Evolutionary conservation across 768 basidiomycete species (phyloP), one percentile per base, ranked within the genome.

Genomic region (Tylopilus rubrobrunneus): DNA sequence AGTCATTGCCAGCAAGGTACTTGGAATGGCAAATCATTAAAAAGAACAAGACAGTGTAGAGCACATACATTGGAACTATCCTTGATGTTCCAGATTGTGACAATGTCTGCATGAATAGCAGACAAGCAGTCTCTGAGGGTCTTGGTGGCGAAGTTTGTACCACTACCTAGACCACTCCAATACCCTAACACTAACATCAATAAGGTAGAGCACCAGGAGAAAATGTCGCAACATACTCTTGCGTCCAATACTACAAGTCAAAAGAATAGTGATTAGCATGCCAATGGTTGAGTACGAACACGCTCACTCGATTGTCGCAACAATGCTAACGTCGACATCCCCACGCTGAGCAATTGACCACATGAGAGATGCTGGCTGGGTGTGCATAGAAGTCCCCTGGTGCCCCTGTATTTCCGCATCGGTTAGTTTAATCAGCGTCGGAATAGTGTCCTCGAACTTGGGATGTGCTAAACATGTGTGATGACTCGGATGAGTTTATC

Each of bases 271-370:
- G 33, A 34, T 34, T 34, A 34, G 33, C 33, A 42, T 12, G 27
- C 17, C 21, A 42, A 4, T 28, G 11, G 15, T 9, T n/a, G 25
- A 48, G 15, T 3, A 28, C n/a, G 47, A 12, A 4, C 11, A 14
- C 12, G 15, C 31, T 46, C 31, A 52, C 55, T 56, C 55, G 11
- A 56, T 42, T 10, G 33, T 43, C 5, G 55, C 55, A 17, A 40
- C 45, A 14, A 56, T 8, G 12, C 23, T 56, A 1, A 41, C 52
- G 4, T 56, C 45, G 1, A 43, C 28, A 40, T 56, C 50, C 25
- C 37, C 40, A 19, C 55, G 55, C 29, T 56, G 55, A 42, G 55
- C 55, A 1, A 47, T 48, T 23, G 45, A 45, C 55, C 55, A 56
- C 7, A 40, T 34, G 42, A 56, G 55, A 43, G 55, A n/a, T 19